These are phyloP conservation scores for Teratosphaeria nubilosa DNA, from an alignment of 2,329 filamentous ascomycete species.

Conservation along the genomic window DNA sequence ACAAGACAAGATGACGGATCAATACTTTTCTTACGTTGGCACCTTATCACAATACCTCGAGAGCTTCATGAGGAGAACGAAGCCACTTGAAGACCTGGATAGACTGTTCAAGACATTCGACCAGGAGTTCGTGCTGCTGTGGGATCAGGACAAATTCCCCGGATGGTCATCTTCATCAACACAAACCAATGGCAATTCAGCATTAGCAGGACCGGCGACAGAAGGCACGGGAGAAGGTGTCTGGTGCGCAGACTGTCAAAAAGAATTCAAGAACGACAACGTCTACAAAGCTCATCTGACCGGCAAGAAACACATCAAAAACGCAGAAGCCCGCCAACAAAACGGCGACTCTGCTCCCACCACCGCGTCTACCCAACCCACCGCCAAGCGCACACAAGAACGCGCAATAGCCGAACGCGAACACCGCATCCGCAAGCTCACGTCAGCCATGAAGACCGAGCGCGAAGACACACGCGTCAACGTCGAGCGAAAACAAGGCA, in stretches of 20 bases:
- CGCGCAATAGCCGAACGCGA: conserved; percentile 84
- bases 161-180: conserved; percentile 57
- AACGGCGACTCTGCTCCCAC: background rate
- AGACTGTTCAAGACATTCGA: conserved; percentile 68
- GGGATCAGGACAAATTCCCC: conserved; percentile 67
- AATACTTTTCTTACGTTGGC: conserved; percentile 83
- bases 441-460: conserved; percentile 74
- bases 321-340: conserved; percentile 54
- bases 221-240: conserved; percentile 56
- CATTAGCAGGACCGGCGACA: conserved; percentile 31
- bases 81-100: conserved; percentile 76
- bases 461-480: conserved; percentile 85
- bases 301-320: conserved; percentile 87
- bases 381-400: conserved; percentile 58
- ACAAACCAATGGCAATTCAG: conserved; percentile 13
- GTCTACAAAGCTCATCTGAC: conserved; percentile 83
- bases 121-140: conserved; percentile 71
- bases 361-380: conserved; percentile 7
- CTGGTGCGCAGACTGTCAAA: conserved; percentile 88
- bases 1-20: conserved; percentile 77
- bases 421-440: conserved; percentile 68
- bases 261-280: conserved; percentile 90
- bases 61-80: conserved; percentile 71
- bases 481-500: conserved; percentile 90
- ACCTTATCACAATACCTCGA: conserved; percentile 76